Evolutionary conservation across 805 yeast genomes (phyloP), one percentile per base, ranked within the genome.

Genomic region (Starmera dryadoides): DNA sequence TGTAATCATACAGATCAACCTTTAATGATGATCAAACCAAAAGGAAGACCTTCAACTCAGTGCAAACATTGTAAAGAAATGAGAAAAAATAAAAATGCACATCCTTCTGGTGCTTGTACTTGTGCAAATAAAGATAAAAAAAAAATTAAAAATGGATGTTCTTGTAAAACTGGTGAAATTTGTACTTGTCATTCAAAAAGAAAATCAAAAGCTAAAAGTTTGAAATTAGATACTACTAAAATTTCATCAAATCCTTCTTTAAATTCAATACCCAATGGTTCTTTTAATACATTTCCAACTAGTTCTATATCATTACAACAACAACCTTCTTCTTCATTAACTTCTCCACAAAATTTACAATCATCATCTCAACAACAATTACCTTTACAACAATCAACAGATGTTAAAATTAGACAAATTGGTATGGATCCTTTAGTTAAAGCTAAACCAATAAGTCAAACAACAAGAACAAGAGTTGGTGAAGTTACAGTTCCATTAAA

Each of bases 1-100:
- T 93, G 98, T 62, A 80, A 82, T 34, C 98, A 93, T 59, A 78
- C 89, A 0, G 96, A 93, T 49, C 86, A 86, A 54, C 94, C 95
- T 4, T 66, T 93, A 49, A 81, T 85, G 57, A 83, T 83, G 85
- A 91, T 93, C 59, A 93, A 93, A 56, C 96, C 95, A 15, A 93
- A 93, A 57, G 98, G 98, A 3, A 70, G 98, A 41, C 98, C 98
- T 1, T 79, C 96, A 0, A 81, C 95, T 2, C 96, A 88, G 54
- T 91, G 98, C 55, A 68, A 73, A 30, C 94, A 85, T 56, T 91
- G 96, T 57, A 79, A 87, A 45, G 86, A 81, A 41, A 74, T 80
- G 48, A 66, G 95, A 29, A 80, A 78, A 53, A 55, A 68, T 44
- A 81, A 80, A 49, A 78, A 81, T 50, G 65, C 77, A 2, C 93